A percentile compares a stretch with the other conserved stretches of the same genome.
phyloP scores from a whole-genome alignment of 2,329 filamentous ascomycete genomes.

The Trichoderma guizhouense region DNA sequence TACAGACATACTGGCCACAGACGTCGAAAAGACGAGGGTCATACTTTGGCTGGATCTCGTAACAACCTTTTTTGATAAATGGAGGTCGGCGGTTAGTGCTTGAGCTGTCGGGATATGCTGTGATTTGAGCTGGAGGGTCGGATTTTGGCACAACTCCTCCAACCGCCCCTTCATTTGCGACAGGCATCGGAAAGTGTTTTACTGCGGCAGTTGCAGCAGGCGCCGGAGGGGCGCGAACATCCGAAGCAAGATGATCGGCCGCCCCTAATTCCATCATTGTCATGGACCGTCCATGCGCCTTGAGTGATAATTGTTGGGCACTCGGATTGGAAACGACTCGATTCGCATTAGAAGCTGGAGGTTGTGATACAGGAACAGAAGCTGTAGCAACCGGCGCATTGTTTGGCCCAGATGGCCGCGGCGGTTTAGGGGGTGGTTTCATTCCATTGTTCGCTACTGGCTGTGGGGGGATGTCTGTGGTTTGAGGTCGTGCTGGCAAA shows the following conservation, averaged over 20 bases:
- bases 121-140: constrained; percentile 49
- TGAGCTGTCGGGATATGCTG: constrained; percentile 78
- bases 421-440: constrained; percentile 43
- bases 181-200: constrained; percentile 18
- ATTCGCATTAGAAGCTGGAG: constrained; percentile 14
- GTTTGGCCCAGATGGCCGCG: constrained; percentile 35
- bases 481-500: constrained; percentile 48
- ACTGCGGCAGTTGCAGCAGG: constrained; percentile 20
- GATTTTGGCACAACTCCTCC: constrained; percentile 26
- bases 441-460: constrained; percentile 19
- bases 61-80: constrained; percentile 65
- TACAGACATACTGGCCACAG: constrained; percentile 83
- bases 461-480: constrained; percentile 26
- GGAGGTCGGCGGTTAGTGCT: constrained; percentile 83
- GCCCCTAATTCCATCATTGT: constrained; percentile 36
- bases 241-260: constrained; percentile 26
- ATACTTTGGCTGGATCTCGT: constrained; percentile 78
- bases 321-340: constrained; percentile 32
- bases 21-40: constrained; percentile 84
- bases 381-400: constrained; percentile 22
- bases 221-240: constrained; percentile 26
- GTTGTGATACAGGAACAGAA: constrained; percentile 15
- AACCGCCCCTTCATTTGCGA: constrained; percentile 22
- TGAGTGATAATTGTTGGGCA: constrained; percentile 29
- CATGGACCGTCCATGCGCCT: constrained; percentile 32